Evolutionary conservation across 2,329 filamentous ascomycete genomes (phyloP).

Genomic region (Xylogone sp.): DNA sequence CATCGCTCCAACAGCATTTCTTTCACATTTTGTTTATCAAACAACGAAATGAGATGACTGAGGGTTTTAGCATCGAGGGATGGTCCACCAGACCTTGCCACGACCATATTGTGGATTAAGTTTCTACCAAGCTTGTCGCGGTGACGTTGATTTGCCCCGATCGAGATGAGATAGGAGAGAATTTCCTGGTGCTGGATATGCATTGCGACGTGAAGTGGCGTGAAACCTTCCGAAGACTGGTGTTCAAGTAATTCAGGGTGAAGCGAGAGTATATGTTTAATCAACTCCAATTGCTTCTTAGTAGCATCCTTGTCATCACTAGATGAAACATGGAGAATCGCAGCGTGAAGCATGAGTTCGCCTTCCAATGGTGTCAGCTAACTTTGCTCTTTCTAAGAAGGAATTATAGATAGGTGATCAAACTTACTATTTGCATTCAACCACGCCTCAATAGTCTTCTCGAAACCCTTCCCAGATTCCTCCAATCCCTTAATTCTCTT

Average conservation of each 20-base stretch:
- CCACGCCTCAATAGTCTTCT: constrained; percentile 60
- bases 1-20: constrained; percentile 58
- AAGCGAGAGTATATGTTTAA: constrained; percentile 63
- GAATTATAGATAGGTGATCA: too few species aligned
- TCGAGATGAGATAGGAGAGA: constrained; percentile 58
- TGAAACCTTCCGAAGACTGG: constrained; percentile 54
- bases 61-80: constrained; percentile 28
- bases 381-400: neutral
- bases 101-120: constrained; percentile 58
- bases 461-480: constrained; percentile 57
- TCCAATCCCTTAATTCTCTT: constrained; percentile 58
- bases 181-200: constrained; percentile 48
- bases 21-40: constrained; percentile 53
- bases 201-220: constrained; percentile 68
- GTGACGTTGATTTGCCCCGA: constrained; percentile 65
- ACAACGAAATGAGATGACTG: constrained; percentile 48
- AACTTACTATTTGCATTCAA: constrained; percentile 54
- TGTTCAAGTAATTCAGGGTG: constrained; percentile 60
- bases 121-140: constrained; percentile 62
- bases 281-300: constrained; percentile 44
- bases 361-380: constrained; percentile 34
- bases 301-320: constrained; percentile 7
- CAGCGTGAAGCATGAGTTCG: constrained; percentile 64
- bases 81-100: neutral
- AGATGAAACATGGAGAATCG: constrained; percentile 42